Evolutionary conservation across 495 filamentous ascomycete species (phyloP), one percentile per base, ranked within the genome.

Genomic region (Hyaloscypha finlandica): DNA sequence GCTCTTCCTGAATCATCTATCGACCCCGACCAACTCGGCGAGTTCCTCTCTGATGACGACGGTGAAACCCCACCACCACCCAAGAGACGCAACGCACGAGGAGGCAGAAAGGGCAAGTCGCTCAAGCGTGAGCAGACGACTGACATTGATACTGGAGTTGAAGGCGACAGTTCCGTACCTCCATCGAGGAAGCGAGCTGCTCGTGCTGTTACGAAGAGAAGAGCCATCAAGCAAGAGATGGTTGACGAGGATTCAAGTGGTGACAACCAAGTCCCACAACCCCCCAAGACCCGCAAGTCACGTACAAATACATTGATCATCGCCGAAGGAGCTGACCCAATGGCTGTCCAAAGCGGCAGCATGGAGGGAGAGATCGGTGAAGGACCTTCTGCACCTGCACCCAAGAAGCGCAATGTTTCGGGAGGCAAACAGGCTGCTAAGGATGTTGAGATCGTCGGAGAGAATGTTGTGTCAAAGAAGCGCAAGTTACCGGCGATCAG

Each of bases 1-100:
- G 29, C 53, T 56, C 29, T 56, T 31, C 22, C 20, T 29, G 6
- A 8, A 56, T 56, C 53, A 56, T 56, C 53, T 29, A 31, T 56
- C 16, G 53, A 56, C 53, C 53, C 53, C 8, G 53, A 56, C 22
- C 53, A 56, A 29, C 53, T 56, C 42, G 42, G 42, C 42, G 42
- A 48, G 4, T 48, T 11, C 42, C 42, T 48, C 42, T 48, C 42
- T 48, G 42, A 48, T 12, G 42, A 48, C 16, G 42, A 48, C 42
- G 42, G 42, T 19, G 42, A 48, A 16, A 48, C 42, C 16, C 42
- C 42, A 14, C 42, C 42, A 48, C 42, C 42, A 48, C 16, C 42
- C 9, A 48, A 48, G 42, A 48, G 42, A 48, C 42, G 42, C 42
- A 48, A 48, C 42, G 42, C 16, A 19, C 42, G 42, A 48, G 42